Evolutionary conservation across 306 rosid species (phyloP), one percentile per base, ranked within the genome.

Genomic region (Pyrus pyrifolia): DNA sequence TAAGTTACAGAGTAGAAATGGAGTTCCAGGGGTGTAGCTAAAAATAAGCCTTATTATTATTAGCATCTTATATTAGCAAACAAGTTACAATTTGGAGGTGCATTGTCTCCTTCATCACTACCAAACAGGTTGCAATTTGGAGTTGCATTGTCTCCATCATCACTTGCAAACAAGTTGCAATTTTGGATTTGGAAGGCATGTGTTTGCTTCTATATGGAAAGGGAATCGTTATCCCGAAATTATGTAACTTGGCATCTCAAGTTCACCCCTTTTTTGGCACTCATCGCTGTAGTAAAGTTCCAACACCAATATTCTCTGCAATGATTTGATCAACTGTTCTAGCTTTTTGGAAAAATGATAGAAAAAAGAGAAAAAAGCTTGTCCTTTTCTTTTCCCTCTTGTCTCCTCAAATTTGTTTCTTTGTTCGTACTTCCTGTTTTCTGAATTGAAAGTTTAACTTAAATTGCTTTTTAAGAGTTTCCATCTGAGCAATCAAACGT

Each of bases 401-500:
- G 65, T 31, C 38, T 17, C 33, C 49, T 55, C 31, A 64, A 29
- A 31, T 64, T 64, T 64, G 11, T 64, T 31, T 64, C 13, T 31
- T 64, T 30, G 11, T 30, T 17, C 14, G 0, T 22, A 17, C 23
- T 64, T 64, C 21, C 19, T 31, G 18, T 8, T 31, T 31, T 8
- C 55, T 49, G 21, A 49, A 15, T 2, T 15, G 55, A 18, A 15
- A 49, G 55, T 49, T 49, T 14, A 49, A 14, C 55, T 49, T 49
- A 15, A 15, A 14, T 49, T 49, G 21, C 8, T 49, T 49, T 14
- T 49, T 49, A 49, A 14, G 17, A 49, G 19, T 15, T 49, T 49
- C 68, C 76, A 73, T 60, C 63, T 73, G 67, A 72, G 67, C 55
- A 10, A 58, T 58, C 67, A 72, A 22, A 38, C 35, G 17, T 35